phyloP scores from a whole-genome alignment of 768 basidiomycete genomes.

The Dendrothele bispora region DNA sequence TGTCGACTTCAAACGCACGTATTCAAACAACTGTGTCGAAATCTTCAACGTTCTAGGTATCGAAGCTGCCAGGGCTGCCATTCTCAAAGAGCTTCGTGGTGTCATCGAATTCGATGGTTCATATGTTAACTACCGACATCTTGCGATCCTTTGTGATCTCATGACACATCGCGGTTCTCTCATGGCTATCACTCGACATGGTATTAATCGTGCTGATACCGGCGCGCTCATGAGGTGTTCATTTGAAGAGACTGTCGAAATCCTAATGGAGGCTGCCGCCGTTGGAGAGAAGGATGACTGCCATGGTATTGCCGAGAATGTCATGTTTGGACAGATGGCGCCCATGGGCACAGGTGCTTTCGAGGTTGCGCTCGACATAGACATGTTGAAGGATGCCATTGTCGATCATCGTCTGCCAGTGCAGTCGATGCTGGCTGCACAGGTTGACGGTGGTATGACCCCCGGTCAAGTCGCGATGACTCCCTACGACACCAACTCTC shows the following conservation, averaged over 20 bases:
- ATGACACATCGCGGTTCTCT: constrained; percentile 96
- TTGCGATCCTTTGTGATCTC: constrained; percentile 93
- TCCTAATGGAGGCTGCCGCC: constrained; percentile 97
- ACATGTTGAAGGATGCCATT: constrained; percentile 98
- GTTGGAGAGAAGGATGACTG: constrained; percentile 99
- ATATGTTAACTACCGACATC: constrained; percentile 97
- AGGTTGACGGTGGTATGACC: constrained; percentile 86
- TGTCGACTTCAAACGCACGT: constrained; percentile 90
- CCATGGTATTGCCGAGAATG: constrained; percentile 98
- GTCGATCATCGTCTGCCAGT: constrained; percentile 93
- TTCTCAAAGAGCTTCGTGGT: constrained; percentile 89
- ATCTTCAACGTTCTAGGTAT: constrained; percentile 94
- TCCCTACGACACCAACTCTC: constrained; percentile 92
- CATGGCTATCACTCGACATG: constrained; percentile 99
- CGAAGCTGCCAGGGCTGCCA: constrained; percentile 92
- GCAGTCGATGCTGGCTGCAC: constrained; percentile 75
- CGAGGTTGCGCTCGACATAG: constrained; percentile 93
- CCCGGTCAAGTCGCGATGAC: constrained; percentile 94
- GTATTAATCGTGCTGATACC: constrained; percentile 99
- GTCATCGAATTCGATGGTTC: constrained; percentile 99
- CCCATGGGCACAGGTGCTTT: constrained; percentile 99
- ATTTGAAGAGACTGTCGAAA: constrained; percentile 99
- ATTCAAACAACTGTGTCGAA: constrained; percentile 97
- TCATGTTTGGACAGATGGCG: constrained; percentile 99
- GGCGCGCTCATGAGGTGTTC: constrained; percentile 98